Evolutionary conservation across 768 basidiomycete species (phyloP), one percentile per base, ranked within the genome.

Genomic region (Hebeloma cylindrosporum): DNA sequence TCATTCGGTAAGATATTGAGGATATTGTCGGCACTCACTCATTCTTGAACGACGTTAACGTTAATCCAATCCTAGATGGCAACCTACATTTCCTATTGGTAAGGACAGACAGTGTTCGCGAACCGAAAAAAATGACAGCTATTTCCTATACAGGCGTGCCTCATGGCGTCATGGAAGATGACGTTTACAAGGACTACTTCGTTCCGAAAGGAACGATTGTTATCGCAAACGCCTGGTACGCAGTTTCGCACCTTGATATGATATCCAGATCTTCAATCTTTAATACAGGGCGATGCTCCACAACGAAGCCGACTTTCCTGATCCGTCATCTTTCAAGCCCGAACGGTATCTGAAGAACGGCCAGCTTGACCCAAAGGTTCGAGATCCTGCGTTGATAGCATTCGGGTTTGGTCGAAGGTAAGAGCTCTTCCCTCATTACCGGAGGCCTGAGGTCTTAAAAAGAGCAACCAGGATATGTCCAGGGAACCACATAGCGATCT

Each of bases 301-400:
- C 30, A 55, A 69, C 48, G 60, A 66, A 29, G 53, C 62, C 13
- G 54, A 56, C 22, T 70, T 68, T 43, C 65, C 68, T 7, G 53
- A 70, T 10, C 66, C 70, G 20, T 25, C 50, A 14, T 48, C 46
- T n/a, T 80, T 73, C 54, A 65, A 62, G 6, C 78, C 78, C 6
- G 73, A 69, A 21, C 70, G 78, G 6, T 78, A 71, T 61, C 56
- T 78, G 16, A 52, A 64, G 13, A 64, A 74, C 43, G 71, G 70
- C 14, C 63, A 68, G 16, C 56, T 69, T 3, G 50, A 66, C 43
- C 56, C 58, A 13, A 56, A 63, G 2, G 63, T 71, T 17, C 30
- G 26, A 2, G 71, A 75, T 40, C 67, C 78, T 14, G 54, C 62
- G 32, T 48, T 60, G 8, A 45, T 66, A 30, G 61, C 64, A 2